Evolutionary conservation across 139 green algal genomes (phyloP), one percentile per base, ranked within the genome.

Genomic region (Pedinophyceae sp.): DNA sequence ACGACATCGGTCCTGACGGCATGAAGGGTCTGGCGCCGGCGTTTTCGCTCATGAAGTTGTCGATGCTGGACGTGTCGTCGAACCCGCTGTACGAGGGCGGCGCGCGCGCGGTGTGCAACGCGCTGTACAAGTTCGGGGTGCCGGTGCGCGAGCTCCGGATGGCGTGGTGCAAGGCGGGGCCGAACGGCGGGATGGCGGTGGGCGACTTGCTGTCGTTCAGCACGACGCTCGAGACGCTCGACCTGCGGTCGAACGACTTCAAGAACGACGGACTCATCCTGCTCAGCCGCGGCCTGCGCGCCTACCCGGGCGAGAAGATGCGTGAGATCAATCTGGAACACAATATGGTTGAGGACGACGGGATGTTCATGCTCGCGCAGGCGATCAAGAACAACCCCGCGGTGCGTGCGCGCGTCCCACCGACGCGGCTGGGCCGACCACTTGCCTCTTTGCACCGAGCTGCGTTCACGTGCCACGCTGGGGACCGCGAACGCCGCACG

Each of bases 341-440:
- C 49, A 55, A 55, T 13, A 19, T 22, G 20, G 34, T 55, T 23
- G 29, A 55, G 49, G 49, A 55, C 49, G 20, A 55, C n/a, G 49
- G 49, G 20, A 15, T 29, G 5, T 55, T 29, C 49, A 23, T 23
- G 5, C 6, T 55, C 23, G 49, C 49, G 20, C 49, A 55, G 49
- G 49, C 49, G 6, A 29, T 55, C 24, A 55, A 55, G 49, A 23
- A n/a, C 22, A 55, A 55, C 49, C 49, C 49, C n/a, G n/a, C n/a
- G n/a, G n/a, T n/a, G n/a, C n/a, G n/a, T n/a, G n/a, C n/a, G n/a
- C n/a, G n/a, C n/a, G n/a, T n/a, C n/a, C n/a, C n/a, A n/a, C n/a
- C n/a, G n/a, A n/a, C n/a, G n/a, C n/a, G n/a, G n/a, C n/a, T n/a
- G n/a, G n/a, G n/a, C n/a, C n/a, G n/a, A n/a, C n/a, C n/a, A n/a